Base-by-base conservation (phyloP, 495 filamentous ascomycete genomes). In the Hyaloscypha variabilis region DNA sequence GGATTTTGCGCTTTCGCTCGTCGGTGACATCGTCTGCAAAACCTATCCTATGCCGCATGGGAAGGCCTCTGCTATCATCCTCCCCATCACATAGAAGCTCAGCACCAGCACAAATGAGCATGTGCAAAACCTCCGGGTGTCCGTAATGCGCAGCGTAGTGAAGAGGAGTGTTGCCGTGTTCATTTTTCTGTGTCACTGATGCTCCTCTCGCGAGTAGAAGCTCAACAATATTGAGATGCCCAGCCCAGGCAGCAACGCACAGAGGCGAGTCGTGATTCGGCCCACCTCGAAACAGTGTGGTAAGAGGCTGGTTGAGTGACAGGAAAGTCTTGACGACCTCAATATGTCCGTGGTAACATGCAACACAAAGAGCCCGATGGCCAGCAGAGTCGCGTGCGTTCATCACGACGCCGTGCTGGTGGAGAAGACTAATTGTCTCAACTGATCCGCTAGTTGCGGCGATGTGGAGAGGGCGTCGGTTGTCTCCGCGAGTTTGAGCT, bases 121-220 rank as follows among this genome's bases (percentile, higher is more conserved):
- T 25, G 21, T 71, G 60, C 1, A 79, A 64, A 21, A 79, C 68
- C 21, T 76, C 73, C 1, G 73, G 66, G 60, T 81, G 77, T 21
- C 78, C 78, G 67, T 79, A 59, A 55, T 77, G 76, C 31, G 74
- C 75, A 1, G 78, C 79, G 65, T 79, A 79, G 21, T 75, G 74
- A 53, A 76, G 63, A 6, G 77, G 77, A 23, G 70, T 74, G 77
- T 77, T 82, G 8, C 77, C 75, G 3, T 64, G 50, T 60, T 80
- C 77, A 68, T 83, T 78, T 51, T 73, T 72, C 42, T 76, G 77
- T n/a, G 71, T 60, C 8, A 75, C 69, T 8, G 76, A 78, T 49
- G 79, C 78, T 8, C 79, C 79, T 0, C 68, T 68, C 31, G 69
- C 62, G 8, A 83, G 31, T 0, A 82, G 65, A 23, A 79, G 60